Percentiles rank a stretch among this genome's conserved stretches.
phyloP scores from a whole-genome alignment of 805 yeast genomes.

The Candida tibetensis region DNA sequence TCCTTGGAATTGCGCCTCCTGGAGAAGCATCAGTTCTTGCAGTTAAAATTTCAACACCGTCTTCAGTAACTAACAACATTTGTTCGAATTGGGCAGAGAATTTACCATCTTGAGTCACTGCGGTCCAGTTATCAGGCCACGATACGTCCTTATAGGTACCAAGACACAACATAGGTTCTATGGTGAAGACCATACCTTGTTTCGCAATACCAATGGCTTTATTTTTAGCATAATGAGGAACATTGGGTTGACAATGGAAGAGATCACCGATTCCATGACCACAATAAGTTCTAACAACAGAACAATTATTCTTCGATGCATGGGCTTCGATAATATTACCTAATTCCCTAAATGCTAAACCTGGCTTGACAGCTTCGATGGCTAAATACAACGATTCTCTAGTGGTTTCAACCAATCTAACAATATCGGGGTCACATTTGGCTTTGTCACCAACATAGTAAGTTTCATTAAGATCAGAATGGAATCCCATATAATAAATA shows the following conservation, averaged over 20 bases:
- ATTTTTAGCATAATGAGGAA: slow-evolving; percentile 92
- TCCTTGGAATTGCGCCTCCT: slow-evolving; percentile 77
- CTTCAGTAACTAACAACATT: slow-evolving; percentile 86
- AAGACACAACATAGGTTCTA: slow-evolving; percentile 93
- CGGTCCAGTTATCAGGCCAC: slow-evolving; percentile 99
- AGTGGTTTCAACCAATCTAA: slow-evolving; percentile 82
- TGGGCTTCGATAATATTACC: slow-evolving; percentile 88
- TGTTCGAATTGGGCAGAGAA: slow-evolving; percentile 95
- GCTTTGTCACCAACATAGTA: slow-evolving; percentile 94
- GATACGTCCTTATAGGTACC: slow-evolving; percentile 77
- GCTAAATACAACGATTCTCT: slow-evolving; percentile 86
- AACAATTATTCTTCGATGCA: slow-evolving; percentile 72
- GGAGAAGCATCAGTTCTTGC: slow-evolving; percentile 80
- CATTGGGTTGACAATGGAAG: slow-evolving; percentile 90
- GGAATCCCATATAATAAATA: slow-evolving; percentile 81
- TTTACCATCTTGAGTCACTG: slow-evolving; percentile 86
- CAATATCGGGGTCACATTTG: slow-evolving; percentile 71
- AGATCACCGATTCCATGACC: slow-evolving; percentile 90
- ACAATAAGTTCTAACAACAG: slow-evolving; percentile 86
- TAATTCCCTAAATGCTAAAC: slow-evolving; percentile 77
- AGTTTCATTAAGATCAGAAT: slow-evolving; percentile 94
- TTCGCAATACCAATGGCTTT: slow-evolving; percentile 91
- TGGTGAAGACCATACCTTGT: slow-evolving; percentile 95
- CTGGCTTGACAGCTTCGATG: slow-evolving; percentile 85
- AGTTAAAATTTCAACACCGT: slow-evolving; percentile 86